phyloP scores from a whole-genome alignment of 441 rosid species.

The Rhodomyrtus psidioides region DNA sequence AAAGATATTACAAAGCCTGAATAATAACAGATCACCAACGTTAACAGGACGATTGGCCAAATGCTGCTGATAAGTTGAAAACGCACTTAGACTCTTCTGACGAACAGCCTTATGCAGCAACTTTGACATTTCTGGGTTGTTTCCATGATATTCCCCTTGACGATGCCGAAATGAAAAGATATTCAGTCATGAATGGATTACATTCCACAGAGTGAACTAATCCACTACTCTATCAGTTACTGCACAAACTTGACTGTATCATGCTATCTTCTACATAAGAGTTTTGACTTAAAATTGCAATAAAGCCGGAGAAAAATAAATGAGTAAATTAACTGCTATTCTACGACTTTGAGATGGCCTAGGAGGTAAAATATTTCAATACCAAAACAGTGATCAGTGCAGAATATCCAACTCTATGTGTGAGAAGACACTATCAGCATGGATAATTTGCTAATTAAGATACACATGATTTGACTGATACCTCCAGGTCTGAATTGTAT shows the following conservation, averaged over 20 bases:
- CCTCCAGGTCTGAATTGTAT: constrained; percentile 98
- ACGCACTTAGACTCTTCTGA: constrained; percentile 94
- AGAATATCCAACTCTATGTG: not conserved
- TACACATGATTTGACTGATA: constrained; percentile 14
- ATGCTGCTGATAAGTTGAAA: constrained; percentile 93
- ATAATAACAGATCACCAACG: constrained; percentile 30
- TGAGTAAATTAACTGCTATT: not conserved
- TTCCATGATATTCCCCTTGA: constrained; percentile 96
- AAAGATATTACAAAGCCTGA: not conserved
- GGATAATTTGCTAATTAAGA: not conserved
- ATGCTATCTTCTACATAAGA: not conserved
- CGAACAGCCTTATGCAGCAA: constrained; percentile 98
- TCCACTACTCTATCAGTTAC: not conserved
- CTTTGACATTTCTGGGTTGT: constrained; percentile 99
- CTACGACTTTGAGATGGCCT: not conserved
- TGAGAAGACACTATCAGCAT: not conserved
- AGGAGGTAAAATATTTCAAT: not conserved
- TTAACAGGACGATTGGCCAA: constrained; percentile 93
- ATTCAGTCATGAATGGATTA: not conserved
- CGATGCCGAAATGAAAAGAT: not conserved
- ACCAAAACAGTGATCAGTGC: not conserved
- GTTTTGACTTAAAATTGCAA: not conserved
- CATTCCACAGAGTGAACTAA: not conserved
- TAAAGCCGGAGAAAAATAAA: not conserved
- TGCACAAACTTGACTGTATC: not conserved